Evolutionary conservation across 495 filamentous ascomycete species (phyloP).

Genomic region (Aspergillus sclerotioniger): DNA sequence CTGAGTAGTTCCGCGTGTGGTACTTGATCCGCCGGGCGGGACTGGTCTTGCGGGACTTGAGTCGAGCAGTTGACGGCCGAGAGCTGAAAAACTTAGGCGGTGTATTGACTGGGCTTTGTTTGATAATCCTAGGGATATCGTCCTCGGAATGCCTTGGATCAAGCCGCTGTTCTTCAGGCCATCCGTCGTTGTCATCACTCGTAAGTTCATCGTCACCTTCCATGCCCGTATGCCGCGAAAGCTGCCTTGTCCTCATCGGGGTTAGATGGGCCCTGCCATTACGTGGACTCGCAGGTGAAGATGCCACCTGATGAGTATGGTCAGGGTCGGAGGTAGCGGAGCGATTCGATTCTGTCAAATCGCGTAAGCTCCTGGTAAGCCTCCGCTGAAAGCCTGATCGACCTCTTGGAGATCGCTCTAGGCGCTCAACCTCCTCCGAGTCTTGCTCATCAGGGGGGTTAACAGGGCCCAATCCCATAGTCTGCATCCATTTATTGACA

Average conservation of each 20-base stretch:
- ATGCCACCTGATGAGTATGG: slow-evolving; percentile 27
- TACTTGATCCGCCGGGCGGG: slow-evolving; percentile 35
- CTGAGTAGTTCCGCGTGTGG: slow-evolving; percentile 63
- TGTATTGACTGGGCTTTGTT: slow-evolving; percentile 25
- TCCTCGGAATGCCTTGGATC: slow-evolving; percentile 34
- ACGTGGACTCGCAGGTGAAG: slow-evolving; percentile 32
- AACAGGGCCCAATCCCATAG: slow-evolving; percentile 60
- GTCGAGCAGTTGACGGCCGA: slow-evolving; percentile 42
- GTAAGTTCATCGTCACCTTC: slow-evolving; percentile 90
- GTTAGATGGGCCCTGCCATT: slow-evolving; percentile 23
- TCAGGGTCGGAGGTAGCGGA: slow-evolving; percentile 61
- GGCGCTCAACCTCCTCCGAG: slow-evolving; percentile 52
- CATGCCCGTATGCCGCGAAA: slow-evolving; percentile 64
- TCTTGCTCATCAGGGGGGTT: slow-evolving; percentile 64
- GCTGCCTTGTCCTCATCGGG: slow-evolving; percentile 31
- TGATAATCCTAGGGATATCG: slow-evolving; percentile 1
- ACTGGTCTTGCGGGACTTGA: slow-evolving; percentile 38
- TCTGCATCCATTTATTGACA: slow-evolving; percentile 85
- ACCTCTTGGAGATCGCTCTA: slow-evolving; percentile 47
- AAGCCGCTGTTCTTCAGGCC: slow-evolving; percentile 27
- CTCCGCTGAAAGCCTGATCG: slow-evolving; percentile 33
- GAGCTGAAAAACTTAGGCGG: slow-evolving; percentile 47
- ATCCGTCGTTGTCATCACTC: slow-evolving; percentile 69
- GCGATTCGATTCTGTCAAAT: slow-evolving; percentile 51
- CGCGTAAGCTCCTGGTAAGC: slow-evolving; percentile 33